Conservation (phyloP, 495 filamentous ascomycete genomes). For the Xylaria sp. region DNA sequence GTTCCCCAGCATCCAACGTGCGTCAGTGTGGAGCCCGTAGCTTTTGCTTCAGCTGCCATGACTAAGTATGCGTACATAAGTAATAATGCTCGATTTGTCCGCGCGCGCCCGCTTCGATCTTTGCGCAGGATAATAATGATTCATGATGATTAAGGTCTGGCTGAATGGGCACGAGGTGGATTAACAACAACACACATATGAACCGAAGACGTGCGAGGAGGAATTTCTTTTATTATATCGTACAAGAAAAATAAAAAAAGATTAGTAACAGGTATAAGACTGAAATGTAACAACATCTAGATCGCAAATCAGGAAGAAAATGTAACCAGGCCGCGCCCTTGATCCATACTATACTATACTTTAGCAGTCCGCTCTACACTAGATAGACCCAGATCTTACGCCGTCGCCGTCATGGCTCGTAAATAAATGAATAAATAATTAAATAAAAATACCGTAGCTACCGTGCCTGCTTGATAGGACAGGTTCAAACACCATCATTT, state of each 20-base stretch:
- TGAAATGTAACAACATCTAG: slow-evolving; percentile 1
- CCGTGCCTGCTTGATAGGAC: background rate
- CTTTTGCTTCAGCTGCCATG: too few species aligned
- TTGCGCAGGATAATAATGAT: background rate
- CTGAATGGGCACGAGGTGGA: background rate
- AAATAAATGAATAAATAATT: too few species aligned
- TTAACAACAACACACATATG: background rate
- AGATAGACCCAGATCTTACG: too few species aligned
- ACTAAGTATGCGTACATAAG: too few species aligned
- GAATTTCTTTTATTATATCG: background rate
- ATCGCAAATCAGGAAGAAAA: background rate
- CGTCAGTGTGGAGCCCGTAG: too few species aligned
- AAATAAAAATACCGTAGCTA: too few species aligned
- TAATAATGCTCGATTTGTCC: background rate
- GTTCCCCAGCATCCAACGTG: slow-evolving; percentile 3
- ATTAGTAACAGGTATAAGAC: background rate
- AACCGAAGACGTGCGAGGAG: background rate
- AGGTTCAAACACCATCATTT: background rate
- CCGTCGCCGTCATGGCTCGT: background rate
- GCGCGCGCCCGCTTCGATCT: too few species aligned
- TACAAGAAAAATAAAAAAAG: too few species aligned
- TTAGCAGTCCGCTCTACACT: too few species aligned
- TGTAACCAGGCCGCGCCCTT: background rate
- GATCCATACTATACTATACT: background rate
- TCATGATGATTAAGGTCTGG: slow-evolving; percentile 4